Conservation (phyloP, 495 filamentous ascomycete genomes). For the Oleoguttula mirabilis region DNA sequence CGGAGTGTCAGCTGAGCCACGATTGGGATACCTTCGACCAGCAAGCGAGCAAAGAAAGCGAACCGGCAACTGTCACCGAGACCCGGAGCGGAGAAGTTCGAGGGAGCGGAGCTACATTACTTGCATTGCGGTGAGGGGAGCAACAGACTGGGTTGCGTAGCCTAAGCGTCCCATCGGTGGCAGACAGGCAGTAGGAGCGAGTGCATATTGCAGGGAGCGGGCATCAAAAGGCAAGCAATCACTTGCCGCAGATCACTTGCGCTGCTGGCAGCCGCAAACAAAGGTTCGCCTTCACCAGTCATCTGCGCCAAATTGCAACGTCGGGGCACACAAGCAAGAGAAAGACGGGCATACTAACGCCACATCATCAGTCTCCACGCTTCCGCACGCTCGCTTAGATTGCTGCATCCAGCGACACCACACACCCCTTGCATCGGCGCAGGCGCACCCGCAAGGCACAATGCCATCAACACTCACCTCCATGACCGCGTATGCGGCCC, state of each 20-base stretch:
- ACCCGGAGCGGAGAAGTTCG: too few relatives aligned
- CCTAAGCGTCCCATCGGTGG: too few relatives aligned
- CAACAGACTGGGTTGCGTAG: too few relatives aligned
- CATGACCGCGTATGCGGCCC: slow-evolving; percentile 7
- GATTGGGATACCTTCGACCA: too few relatives aligned
- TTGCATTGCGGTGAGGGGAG: too few relatives aligned
- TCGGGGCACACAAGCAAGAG: neutral
- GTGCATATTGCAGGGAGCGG: too few relatives aligned
- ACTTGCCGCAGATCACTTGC: slow-evolving; percentile 1
- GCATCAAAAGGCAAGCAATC: neutral
- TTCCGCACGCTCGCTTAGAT: neutral
- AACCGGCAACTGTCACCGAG: too few relatives aligned
- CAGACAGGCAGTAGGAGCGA: too few relatives aligned
- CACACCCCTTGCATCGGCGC: slow-evolving; percentile 13
- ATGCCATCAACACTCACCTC: slow-evolving; percentile 16
- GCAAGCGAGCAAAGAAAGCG: too few relatives aligned
- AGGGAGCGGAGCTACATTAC: too few relatives aligned
- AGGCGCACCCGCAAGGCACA: slow-evolving; percentile 4
- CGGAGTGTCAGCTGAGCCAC: neutral
- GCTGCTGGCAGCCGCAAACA: slow-evolving; percentile 18
- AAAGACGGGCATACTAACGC: neutral
- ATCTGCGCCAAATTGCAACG: neutral
- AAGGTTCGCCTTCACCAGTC: slow-evolving; percentile 4
- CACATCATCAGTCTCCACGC: too few relatives aligned
- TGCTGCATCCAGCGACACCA: neutral